Percentiles rank a stretch among this genome's conserved stretches.
phyloP scores from a whole-genome alignment of 1,139 yeast species.

The Saccharomycopsis phalli region DNA sequence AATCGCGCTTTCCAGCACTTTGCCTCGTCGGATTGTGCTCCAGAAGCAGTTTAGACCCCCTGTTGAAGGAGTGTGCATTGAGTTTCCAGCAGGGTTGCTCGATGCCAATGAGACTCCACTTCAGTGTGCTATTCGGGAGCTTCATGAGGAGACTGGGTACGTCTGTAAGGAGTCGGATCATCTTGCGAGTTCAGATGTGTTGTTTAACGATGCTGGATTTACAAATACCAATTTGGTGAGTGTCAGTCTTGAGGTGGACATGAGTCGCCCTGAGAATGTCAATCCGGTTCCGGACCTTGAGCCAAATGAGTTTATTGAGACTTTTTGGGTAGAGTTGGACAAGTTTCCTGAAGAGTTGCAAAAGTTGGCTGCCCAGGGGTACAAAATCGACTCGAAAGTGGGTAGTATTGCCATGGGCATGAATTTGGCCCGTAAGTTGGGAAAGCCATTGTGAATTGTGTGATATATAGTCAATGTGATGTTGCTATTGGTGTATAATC shows the following conservation, averaged over 20 bases:
- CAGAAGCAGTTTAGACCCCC: slow-evolving; percentile 94
- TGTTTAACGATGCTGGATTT: slow-evolving; percentile 89
- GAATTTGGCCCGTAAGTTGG: slow-evolving; percentile 37
- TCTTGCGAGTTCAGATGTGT: slow-evolving; percentile 41
- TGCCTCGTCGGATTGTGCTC: slow-evolving; percentile 51
- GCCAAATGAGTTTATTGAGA: slow-evolving; percentile 83
- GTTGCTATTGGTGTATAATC: not conserved
- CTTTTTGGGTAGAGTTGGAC: slow-evolving; percentile 59
- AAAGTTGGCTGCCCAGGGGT: slow-evolving; percentile 52
- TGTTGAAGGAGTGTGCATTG: slow-evolving; percentile 76
- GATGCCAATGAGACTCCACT: slow-evolving; percentile 77
- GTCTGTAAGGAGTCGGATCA: slow-evolving; percentile 40
- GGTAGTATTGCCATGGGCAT: slow-evolving; percentile 81
- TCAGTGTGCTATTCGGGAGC: slow-evolving; percentile 76
- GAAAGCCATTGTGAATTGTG: not conserved
- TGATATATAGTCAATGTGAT: not conserved
- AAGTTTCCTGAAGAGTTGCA: slow-evolving; percentile 48
- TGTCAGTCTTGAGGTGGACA: slow-evolving; percentile 73
- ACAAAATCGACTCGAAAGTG: slow-evolving; percentile 75
- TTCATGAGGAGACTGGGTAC: slow-evolving; percentile 89
- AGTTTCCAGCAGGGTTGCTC: slow-evolving; percentile 89
- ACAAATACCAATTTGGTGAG: slow-evolving; percentile 82
- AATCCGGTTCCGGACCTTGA: slow-evolving; percentile 70
- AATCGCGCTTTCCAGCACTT: slow-evolving; percentile 45
- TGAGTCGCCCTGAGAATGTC: slow-evolving; percentile 51